Evolutionary conservation across 2,329 filamentous ascomycete species (phyloP).

Genomic region (Sodiomyces alkalinus): DNA sequence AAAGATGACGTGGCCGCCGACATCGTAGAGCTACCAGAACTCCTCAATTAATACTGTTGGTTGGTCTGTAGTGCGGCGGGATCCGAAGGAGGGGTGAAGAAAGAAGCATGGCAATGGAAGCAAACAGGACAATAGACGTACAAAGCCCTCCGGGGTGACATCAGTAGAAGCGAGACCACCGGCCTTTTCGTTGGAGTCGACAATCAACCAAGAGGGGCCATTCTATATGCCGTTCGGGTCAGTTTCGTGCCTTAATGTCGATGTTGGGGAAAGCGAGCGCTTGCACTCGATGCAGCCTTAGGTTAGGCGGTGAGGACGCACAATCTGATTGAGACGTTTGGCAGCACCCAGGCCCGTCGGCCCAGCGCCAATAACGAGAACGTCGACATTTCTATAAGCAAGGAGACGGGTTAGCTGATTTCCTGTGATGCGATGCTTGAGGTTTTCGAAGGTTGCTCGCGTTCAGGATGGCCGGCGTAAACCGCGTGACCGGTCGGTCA

Average conservation of each 20-base stretch:
- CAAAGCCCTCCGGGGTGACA: slow-evolving; percentile 88
- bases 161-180: slow-evolving; percentile 95
- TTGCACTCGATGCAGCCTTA: too few relatives aligned
- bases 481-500: too few relatives aligned
- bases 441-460: too few relatives aligned
- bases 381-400: slow-evolving; percentile 78
- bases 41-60: slow-evolving; percentile 3
- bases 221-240: slow-evolving; percentile 40
- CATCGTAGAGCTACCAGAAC: slow-evolving; percentile 72
- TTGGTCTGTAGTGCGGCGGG: not conserved
- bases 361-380: slow-evolving; percentile 94
- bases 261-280: slow-evolving; percentile 10
- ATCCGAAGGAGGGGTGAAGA: not conserved
- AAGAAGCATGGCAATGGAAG: too few relatives aligned
- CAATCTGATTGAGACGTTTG: slow-evolving; percentile 93
- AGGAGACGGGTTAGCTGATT: too few relatives aligned
- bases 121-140: slow-evolving; percentile 54
- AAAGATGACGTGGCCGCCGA: slow-evolving; percentile 96
- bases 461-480: too few relatives aligned
- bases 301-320: slow-evolving; percentile 38
- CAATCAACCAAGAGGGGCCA: slow-evolving; percentile 86
- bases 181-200: slow-evolving; percentile 82
- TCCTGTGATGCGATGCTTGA: too few relatives aligned
- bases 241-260: too few relatives aligned
- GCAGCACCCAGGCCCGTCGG: slow-evolving; percentile 95